These are phyloP conservation scores for Tuctoria greenei DNA, from an alignment of 176 grass and related monocot species.

Conservation along the genomic window DNA sequence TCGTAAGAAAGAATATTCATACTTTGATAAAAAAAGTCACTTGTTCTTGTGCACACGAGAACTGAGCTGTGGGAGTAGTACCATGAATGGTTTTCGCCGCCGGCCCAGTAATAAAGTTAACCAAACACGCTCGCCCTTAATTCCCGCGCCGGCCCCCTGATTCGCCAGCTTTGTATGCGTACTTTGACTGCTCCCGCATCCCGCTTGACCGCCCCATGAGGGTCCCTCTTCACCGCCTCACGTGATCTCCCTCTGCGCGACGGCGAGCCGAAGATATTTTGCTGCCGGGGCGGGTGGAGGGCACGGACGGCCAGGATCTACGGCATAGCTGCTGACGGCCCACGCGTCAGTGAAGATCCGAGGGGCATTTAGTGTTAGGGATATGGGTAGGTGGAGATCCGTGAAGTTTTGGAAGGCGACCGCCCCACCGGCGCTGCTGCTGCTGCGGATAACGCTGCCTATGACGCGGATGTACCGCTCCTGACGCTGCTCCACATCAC, in stretches of 20 bases:
- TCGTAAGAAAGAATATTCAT: no score
- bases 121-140: not conserved
- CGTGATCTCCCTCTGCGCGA: not conserved
- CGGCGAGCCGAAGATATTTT: not conserved
- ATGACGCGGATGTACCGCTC: not conserved
- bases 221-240: slow-evolving; percentile 8
- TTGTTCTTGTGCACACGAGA: no score
- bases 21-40: no score
- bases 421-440: not conserved
- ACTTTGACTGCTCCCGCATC: not conserved
- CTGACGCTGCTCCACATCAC: accelerated
- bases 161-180: slow-evolving; percentile 20
- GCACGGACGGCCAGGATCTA: not conserved
- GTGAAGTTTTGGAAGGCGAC: slow-evolving; percentile 2
- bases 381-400: not conserved
- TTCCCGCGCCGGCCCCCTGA: not conserved
- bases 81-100: no score
- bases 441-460: not conserved
- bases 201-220: not conserved
- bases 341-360: not conserved
- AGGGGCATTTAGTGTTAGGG: not conserved
- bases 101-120: no score
- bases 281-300: not conserved
- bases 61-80: no score
- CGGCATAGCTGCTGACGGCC: not conserved